Percentiles rank a stretch among this genome's conserved stretches.
Evolutionary conservation across 306 rosid genomes (phyloP).

Genomic region (Fragaria vesca): DNA sequence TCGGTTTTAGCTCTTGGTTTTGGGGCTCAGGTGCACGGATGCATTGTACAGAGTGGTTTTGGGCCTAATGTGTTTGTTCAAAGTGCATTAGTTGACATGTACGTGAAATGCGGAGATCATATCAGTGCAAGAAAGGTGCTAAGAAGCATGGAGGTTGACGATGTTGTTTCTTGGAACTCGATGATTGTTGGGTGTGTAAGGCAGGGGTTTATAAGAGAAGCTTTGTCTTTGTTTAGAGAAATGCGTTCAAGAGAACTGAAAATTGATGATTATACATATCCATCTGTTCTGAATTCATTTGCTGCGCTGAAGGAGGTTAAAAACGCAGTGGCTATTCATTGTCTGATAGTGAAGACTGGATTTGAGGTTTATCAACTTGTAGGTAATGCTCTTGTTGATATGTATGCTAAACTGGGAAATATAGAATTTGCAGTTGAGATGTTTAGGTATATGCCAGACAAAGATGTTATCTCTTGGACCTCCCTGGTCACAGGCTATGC

Average conservation of each 20-base stretch:
- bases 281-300: conserved; percentile 69
- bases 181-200: conserved; percentile 83
- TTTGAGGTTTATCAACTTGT: conserved; percentile 65
- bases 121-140: conserved; percentile 47
- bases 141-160: conserved; percentile 62
- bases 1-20: conserved; percentile 51
- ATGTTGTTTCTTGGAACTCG: conserved; percentile 82
- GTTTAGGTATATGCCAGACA: conserved; percentile 53
- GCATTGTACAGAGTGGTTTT: conserved; percentile 62
- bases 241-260: conserved; percentile 69
- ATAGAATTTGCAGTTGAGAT: conserved; percentile 53
- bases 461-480: conserved; percentile 93
- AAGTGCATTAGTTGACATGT: conserved; percentile 84
- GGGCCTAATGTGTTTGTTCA: conserved; percentile 69
- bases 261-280: conserved; percentile 75
- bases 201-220: conserved; percentile 62
- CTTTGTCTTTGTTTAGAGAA: conserved; percentile 53
- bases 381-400: conserved; percentile 82
- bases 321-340: conserved; percentile 50
- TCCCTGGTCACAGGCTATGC: conserved; percentile 82
- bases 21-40: conserved; percentile 77
- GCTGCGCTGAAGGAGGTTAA: conserved; percentile 37
- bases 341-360: conserved; percentile 69
- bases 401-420: conserved; percentile 70
- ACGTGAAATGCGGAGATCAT: conserved; percentile 74